Conservation (phyloP, 2,329 filamentous ascomycete species). For the Huntiella decipiens region DNA sequence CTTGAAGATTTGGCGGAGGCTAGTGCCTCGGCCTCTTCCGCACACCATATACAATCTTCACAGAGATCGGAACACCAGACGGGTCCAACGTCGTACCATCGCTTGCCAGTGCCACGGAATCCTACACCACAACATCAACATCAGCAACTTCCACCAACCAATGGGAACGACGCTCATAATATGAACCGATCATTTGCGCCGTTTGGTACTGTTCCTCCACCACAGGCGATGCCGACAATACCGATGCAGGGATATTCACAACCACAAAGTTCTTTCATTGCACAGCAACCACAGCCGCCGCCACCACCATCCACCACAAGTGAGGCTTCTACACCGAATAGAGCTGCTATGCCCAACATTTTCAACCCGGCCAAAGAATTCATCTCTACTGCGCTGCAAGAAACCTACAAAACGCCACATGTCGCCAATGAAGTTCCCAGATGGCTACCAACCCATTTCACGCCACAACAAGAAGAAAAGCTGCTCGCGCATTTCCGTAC, state of each 20-base stretch:
- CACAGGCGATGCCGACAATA: constrained; percentile 1
- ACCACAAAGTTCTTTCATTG: not conserved
- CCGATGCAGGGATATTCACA: not conserved
- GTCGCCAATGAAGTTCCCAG: not conserved
- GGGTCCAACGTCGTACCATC: not conserved
- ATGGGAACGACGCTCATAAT: not conserved
- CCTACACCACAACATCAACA: not conserved
- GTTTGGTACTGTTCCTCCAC: not conserved
- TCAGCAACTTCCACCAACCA: not conserved
- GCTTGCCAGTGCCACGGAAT: not conserved
- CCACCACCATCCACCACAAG: not conserved
- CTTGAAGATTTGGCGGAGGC: constrained; percentile 9
- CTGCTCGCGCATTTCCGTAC: constrained; percentile 12
- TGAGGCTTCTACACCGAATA: not conserved
- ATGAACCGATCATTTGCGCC: too few relatives aligned
- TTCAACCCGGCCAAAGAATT: constrained; percentile 10
- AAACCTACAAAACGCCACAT: not conserved
- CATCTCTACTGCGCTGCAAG: constrained; percentile 4
- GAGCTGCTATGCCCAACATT: constrained; percentile 9
- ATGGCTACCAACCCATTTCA: constrained; percentile 6
- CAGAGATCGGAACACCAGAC: not conserved
- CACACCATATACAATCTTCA: not conserved
- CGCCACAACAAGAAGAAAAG: constrained; percentile 1
- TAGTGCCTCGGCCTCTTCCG: constrained; percentile 7
- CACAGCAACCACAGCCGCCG: not conserved